phyloP scores from a whole-genome alignment of 2,329 filamentous ascomycete species.

The Pseudogymnoascus sp. region DNA sequence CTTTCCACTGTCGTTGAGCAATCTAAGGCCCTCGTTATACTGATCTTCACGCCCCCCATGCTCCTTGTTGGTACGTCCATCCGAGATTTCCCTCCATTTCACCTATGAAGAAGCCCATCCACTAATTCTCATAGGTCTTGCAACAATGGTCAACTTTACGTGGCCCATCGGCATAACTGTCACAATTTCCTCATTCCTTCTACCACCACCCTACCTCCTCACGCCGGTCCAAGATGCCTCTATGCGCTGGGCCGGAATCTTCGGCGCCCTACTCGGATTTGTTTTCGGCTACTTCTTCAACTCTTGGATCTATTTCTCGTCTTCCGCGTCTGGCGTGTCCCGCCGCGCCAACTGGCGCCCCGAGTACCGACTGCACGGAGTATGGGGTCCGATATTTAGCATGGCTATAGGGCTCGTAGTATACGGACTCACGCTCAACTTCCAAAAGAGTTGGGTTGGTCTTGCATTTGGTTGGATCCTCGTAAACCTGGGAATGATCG shows the following conservation, averaged over 20 bases:
- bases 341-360: constrained; percentile 23
- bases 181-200: constrained; percentile 29
- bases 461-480: constrained; percentile 31
- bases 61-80: constrained; percentile 21
- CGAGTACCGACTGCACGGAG: constrained; percentile 30
- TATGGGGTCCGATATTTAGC: constrained; percentile 27
- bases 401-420: constrained; percentile 28
- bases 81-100: background rate
- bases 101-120: background rate
- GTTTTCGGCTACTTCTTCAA: constrained; percentile 30
- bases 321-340: constrained; percentile 9
- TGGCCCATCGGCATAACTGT: constrained; percentile 33
- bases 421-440: constrained; percentile 29
- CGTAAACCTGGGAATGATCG: constrained; percentile 30
- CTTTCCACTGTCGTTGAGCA: constrained; percentile 20
- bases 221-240: constrained; percentile 29
- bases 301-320: constrained; percentile 24
- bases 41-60: constrained; percentile 27
- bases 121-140: constrained; percentile 12
- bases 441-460: constrained; percentile 29
- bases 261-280: constrained; percentile 28
- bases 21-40: constrained; percentile 15
- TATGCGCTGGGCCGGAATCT: constrained; percentile 30
- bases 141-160: constrained; percentile 30
- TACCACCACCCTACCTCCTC: constrained; percentile 29